Evolutionary conservation across 345 rosid genomes (phyloP).

Genomic region (Arabidopsis thaliana): TAIR10.1 NC_003070.9:20533501-20534000

Average conservation of each 20-base stretch:
- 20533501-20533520: not conserved
- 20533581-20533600: not conserved
- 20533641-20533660: not conserved
- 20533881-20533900: conserved; percentile 60
- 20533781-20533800: conserved; percentile 47
- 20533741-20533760: not conserved
- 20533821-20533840: conserved; percentile 65
- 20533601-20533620: not conserved
- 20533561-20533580: not conserved
- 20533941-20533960: conserved; percentile 65
- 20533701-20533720: not conserved
- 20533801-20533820: conserved; percentile 64
- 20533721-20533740: not conserved
- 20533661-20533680: not conserved
- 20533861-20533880: conserved; percentile 75
- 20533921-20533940: conserved; percentile 70
- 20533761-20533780: conserved; percentile 1
- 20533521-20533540: not conserved
- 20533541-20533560: not conserved
- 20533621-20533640: not conserved
- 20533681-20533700: too few species aligned
- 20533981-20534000: not conserved
- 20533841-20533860: conserved; percentile 70
- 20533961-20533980: conserved; percentile 55
- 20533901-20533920: conserved; percentile 65